Conservation (phyloP, 306 rosid genomes). For the Hylodesmum podocarpum region DNA sequence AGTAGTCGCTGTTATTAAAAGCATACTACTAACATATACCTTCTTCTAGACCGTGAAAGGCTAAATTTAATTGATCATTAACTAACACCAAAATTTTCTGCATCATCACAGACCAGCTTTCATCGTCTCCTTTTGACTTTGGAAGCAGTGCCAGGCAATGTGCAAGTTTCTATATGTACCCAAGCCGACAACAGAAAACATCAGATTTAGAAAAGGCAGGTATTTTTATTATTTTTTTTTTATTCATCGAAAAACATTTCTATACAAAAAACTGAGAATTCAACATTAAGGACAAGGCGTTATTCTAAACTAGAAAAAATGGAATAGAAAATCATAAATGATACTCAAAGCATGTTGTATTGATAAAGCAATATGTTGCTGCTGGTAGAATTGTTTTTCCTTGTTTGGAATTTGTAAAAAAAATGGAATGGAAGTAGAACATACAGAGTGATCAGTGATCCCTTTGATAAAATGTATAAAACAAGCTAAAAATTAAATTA, state of each 20-base stretch:
- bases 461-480: background rate
- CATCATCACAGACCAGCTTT: constrained; percentile 78
- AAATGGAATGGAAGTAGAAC: constrained; percentile 11
- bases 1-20: constrained; percentile 1
- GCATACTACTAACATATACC: constrained; percentile 47
- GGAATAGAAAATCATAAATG: background rate
- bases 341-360: background rate
- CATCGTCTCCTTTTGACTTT: constrained; percentile 80
- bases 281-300: constrained; percentile 6
- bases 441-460: background rate
- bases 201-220: constrained; percentile 23
- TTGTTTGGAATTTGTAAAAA: background rate
- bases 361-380: background rate
- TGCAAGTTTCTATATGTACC: constrained; percentile 71
- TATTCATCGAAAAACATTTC: constrained; percentile 9
- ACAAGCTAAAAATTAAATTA: background rate
- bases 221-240: background rate
- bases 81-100: constrained; percentile 65
- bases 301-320: background rate
- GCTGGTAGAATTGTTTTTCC: constrained; percentile 9
- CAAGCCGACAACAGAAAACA: constrained; percentile 30
- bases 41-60: constrained; percentile 84
- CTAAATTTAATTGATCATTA: constrained; percentile 57
- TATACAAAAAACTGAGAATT: constrained; percentile 23
- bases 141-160: constrained; percentile 81